A percentile compares a stretch with the other conserved stretches of the same genome.
phyloP scores from a whole-genome alignment of 2,329 filamentous ascomycete genomes.

The Rachicladosporium sp. region DNA sequence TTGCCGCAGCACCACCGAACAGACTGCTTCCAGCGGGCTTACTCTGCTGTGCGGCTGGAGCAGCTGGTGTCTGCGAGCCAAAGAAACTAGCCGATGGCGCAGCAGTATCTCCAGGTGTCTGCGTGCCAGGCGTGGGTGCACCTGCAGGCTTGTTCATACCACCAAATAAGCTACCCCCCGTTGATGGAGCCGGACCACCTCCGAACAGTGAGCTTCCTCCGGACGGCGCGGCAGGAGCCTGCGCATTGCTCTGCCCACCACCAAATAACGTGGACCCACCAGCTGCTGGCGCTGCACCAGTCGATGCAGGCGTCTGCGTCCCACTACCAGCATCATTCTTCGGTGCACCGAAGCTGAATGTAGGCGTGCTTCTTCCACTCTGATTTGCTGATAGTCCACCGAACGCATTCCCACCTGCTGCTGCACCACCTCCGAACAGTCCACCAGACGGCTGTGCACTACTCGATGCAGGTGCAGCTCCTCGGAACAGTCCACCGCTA shows the following conservation, averaged over 20 bases:
- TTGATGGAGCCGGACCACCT: background rate
- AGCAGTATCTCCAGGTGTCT: slow-evolving; percentile 6
- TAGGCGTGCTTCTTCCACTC: slow-evolving; percentile 5
- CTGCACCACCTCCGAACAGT: slow-evolving; percentile 4
- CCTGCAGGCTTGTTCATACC: no score
- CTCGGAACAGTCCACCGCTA: slow-evolving; percentile 5
- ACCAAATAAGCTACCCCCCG: no score
- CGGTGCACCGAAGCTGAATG: slow-evolving; percentile 6
- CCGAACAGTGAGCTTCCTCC: slow-evolving; percentile 6
- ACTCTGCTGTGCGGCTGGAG: slow-evolving; percentile 1
- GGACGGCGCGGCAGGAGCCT: background rate
- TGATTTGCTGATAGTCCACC: background rate
- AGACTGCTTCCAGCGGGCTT: slow-evolving; percentile 3
- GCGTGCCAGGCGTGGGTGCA: background rate
- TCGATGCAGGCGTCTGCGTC: slow-evolving; percentile 4
- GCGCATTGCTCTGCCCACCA: slow-evolving; percentile 1
- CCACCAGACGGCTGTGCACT: slow-evolving; percentile 1
- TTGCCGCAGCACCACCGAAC: slow-evolving; percentile 2
- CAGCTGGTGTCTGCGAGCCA: background rate
- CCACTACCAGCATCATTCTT: slow-evolving; percentile 7
- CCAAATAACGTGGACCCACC: slow-evolving; percentile 6
- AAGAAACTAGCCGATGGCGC: slow-evolving; percentile 1
- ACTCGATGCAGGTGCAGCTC: slow-evolving; percentile 3
- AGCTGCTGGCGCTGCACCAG: no score
- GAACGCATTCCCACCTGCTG: background rate